Evolutionary conservation across 805 yeast genomes (phyloP).

Genomic region (Wickerhamomyces silvicola): DNA sequence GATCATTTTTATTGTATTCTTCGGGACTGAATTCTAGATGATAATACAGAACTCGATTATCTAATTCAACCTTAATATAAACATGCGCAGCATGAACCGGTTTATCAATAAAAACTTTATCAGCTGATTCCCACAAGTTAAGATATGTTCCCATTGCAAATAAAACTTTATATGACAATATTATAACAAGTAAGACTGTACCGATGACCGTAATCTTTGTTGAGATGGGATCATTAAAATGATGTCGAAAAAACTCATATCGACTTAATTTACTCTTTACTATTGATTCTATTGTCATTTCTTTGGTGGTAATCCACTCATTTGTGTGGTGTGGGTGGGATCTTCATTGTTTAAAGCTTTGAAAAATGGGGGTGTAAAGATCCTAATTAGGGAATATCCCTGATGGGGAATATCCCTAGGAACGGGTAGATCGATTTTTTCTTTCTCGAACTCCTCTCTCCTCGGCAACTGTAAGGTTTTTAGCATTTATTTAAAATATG

Average conservation of each 20-base stretch:
- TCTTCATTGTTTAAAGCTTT: too few relatives aligned
- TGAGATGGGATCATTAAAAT: conserved; percentile 17
- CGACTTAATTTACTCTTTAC: conserved; percentile 1
- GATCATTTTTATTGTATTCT: conserved; percentile 54
- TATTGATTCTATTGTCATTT: conserved; percentile 3
- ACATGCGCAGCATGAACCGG: conserved; percentile 80
- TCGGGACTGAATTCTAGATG: conserved; percentile 80
- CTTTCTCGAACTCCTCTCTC: too few relatives aligned
- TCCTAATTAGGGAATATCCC: too few relatives aligned
- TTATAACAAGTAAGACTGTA: conserved; percentile 12
- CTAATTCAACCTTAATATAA: conserved; percentile 26
- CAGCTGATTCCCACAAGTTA: conserved; percentile 42
- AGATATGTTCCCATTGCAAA: conserved; percentile 38
- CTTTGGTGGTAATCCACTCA: too few relatives aligned
- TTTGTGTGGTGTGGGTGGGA: too few relatives aligned
- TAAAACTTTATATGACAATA: conserved; percentile 30
- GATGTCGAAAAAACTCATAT: conserved; percentile 12
- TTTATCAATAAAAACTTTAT: conserved; percentile 58
- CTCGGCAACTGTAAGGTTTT: too few relatives aligned
- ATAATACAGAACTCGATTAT: conserved; percentile 39
- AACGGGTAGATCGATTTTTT: too few relatives aligned
- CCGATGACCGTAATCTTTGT: conserved; percentile 19
- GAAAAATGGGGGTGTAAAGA: too few relatives aligned
- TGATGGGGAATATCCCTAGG: too few relatives aligned
- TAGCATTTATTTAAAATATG: too few relatives aligned